A percentile compares a stretch with the other conserved stretches of the same genome.
phyloP scores from a whole-genome alignment of 2,329 filamentous ascomycete genomes.

The Aspergillus fumigatus region DNA sequence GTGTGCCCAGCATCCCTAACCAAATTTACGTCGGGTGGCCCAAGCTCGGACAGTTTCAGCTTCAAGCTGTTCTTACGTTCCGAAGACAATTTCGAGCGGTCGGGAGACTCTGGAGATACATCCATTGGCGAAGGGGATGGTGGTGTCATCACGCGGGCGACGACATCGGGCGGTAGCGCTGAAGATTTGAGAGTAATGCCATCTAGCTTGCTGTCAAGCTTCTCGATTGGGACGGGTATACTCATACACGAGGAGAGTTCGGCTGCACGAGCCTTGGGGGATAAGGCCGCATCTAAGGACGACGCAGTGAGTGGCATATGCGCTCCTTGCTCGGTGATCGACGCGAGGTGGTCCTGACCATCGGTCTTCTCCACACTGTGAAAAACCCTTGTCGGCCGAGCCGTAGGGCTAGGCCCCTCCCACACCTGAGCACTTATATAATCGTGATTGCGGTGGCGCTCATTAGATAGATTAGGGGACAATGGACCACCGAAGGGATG shows the following conservation, averaged over 20 bases:
- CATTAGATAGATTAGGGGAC: neutral
- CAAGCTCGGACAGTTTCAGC: slow-evolving; percentile 34
- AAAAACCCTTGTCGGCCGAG: slow-evolving; percentile 42
- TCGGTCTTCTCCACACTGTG: slow-evolving; percentile 29
- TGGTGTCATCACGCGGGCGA: slow-evolving; percentile 41
- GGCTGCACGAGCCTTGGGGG: slow-evolving; percentile 30
- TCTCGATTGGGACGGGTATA: slow-evolving; percentile 43
- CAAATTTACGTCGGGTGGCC: slow-evolving; percentile 36
- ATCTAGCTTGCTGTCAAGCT: slow-evolving; percentile 43
- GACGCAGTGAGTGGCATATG: slow-evolving; percentile 17
- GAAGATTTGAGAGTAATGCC: slow-evolving; percentile 46
- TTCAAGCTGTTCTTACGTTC: slow-evolving; percentile 31
- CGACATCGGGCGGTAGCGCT: slow-evolving; percentile 39
- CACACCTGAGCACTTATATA: slow-evolving; percentile 33
- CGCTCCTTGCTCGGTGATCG: slow-evolving; percentile 29
- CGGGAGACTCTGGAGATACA: slow-evolving; percentile 22
- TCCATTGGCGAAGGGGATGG: slow-evolving; percentile 30
- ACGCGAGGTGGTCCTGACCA: slow-evolving; percentile 18
- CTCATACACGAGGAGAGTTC: slow-evolving; percentile 29
- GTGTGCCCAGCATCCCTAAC: slow-evolving; percentile 42
- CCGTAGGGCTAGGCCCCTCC: slow-evolving; percentile 39
- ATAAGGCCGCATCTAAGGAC: slow-evolving; percentile 39
- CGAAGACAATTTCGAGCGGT: slow-evolving; percentile 16
- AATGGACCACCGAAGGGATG: slow-evolving; percentile 14
- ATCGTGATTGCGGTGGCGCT: slow-evolving; percentile 2